Base-by-base conservation (phyloP, 2,329 filamentous ascomycete species). In the Pseudomassariella vexata region DNA sequence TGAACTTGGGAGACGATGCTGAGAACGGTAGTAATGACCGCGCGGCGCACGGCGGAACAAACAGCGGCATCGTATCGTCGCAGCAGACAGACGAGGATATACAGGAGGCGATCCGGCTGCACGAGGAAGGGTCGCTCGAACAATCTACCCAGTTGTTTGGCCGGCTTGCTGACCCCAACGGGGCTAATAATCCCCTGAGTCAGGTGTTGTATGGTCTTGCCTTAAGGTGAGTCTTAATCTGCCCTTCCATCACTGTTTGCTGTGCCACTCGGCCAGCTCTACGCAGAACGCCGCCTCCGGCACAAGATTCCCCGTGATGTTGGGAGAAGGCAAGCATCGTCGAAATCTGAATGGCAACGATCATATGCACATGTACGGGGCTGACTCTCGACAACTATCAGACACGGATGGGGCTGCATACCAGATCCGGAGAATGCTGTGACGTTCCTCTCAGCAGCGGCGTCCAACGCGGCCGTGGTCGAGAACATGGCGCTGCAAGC, bases 171-270 rank as follows among this genome's bases (percentile, higher is more conserved):
- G 82, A 95, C 55, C 85, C 85, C 0, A 70, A 79, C 33, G 88
- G 86, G 16, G 77, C 82, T 30, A 95, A 95, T 55, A 95, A 96
- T 60, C 85, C 92, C 24, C 70, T 98, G 42, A 92, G 87, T 50
- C 90, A 98, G 63, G 92, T 98, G 21, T 73, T 98, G 32, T 98
- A 95, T 55, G 92, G 92, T 4, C 82, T 98, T 36, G 89, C 90
- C 32, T 62, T 95, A 44, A 76, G 87, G 82, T 89, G 59, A 62
- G 76, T 68, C n/a, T n/a, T n/a, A n/a, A n/a, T n/a, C n/a, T n/a
- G n/a, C 31, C 24, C 29, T 16, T 30, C 32, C 24, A 38, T 10
- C 34, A n/a, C n/a, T n/a, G n/a, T n/a, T n/a, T n/a, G n/a, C n/a
- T n/a, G n/a, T n/a, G n/a, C n/a, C n/a, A n/a, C n/a, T n/a, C n/a